Conservation (phyloP, 2,329 filamentous ascomycete species). For the Cladosporium sp. region DNA sequence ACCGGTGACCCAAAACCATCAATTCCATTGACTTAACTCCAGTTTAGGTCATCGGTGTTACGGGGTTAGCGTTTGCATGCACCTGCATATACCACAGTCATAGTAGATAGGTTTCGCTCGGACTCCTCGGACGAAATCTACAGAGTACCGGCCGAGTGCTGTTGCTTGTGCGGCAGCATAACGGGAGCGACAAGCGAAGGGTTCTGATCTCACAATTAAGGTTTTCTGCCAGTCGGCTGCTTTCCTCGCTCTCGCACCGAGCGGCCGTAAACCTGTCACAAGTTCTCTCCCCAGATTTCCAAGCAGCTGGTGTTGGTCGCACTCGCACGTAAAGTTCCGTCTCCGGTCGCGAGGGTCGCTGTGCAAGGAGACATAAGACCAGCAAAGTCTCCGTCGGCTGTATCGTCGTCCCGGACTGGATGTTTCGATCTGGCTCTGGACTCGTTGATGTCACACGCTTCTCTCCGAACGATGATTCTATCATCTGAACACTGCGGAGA, state of each 20-base stretch:
- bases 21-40: neutral
- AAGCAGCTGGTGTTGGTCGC: neutral
- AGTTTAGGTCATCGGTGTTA: slow-evolving; percentile 11
- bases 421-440: neutral
- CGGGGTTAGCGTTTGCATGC: neutral
- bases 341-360: slow-evolving; percentile 14
- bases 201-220: slow-evolving; percentile 12
- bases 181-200: slow-evolving; percentile 7
- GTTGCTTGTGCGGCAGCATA: slow-evolving; percentile 2
- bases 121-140: slow-evolving; percentile 8
- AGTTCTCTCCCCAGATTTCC: slow-evolving; percentile 2
- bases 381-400: neutral
- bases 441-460: neutral
- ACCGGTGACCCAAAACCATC: slow-evolving; percentile 7
- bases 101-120: slow-evolving; percentile 1
- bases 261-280: neutral
- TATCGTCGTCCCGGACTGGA: neutral
- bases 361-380: slow-evolving; percentile 10
- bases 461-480: neutral
- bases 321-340: slow-evolving; percentile 11
- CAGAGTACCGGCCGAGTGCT: slow-evolving; percentile 12
- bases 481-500: neutral
- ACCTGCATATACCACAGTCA: slow-evolving; percentile 8
- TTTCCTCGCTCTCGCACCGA: slow-evolving; percentile 9
- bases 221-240: slow-evolving; percentile 11